Conservation (phyloP, 768 basidiomycete genomes). For the Pisolithus tinctorius region DNA sequence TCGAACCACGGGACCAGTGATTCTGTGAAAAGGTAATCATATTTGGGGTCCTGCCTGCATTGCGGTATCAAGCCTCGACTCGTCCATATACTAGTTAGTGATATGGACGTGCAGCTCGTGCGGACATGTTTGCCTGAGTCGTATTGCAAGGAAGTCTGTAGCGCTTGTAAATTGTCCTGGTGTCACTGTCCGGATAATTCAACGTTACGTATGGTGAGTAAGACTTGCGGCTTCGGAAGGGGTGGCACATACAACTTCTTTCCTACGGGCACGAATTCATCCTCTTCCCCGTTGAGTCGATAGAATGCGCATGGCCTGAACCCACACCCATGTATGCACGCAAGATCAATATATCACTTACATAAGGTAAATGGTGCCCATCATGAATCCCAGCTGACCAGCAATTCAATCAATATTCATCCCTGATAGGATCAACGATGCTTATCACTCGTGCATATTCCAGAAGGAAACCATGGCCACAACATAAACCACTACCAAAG, state of each 20-base stretch:
- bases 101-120: no score
- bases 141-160: no score
- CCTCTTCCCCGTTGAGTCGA: neutral
- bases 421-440: constrained; percentile 20
- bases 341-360: neutral
- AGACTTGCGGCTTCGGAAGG: no score
- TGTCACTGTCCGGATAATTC: no score
- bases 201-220: neutral
- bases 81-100: no score
- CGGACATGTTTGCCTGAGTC: no score
- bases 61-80: no score
- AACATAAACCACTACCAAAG: neutral
- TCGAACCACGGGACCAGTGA: neutral
- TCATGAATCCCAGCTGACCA: neutral
- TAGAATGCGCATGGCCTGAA: neutral
- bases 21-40: no score
- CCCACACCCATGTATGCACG: no score
- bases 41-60: neutral
- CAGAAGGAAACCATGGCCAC: constrained; percentile 33
- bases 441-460: constrained; percentile 36
- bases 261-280: neutral
- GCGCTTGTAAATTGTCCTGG: no score
- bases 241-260: neutral
- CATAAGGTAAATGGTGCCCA: neutral
- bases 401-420: neutral